Evolutionary conservation across 2,329 filamentous ascomycete species (phyloP).

Genomic region (Monilinia vaccinii-corymbosi): DNA sequence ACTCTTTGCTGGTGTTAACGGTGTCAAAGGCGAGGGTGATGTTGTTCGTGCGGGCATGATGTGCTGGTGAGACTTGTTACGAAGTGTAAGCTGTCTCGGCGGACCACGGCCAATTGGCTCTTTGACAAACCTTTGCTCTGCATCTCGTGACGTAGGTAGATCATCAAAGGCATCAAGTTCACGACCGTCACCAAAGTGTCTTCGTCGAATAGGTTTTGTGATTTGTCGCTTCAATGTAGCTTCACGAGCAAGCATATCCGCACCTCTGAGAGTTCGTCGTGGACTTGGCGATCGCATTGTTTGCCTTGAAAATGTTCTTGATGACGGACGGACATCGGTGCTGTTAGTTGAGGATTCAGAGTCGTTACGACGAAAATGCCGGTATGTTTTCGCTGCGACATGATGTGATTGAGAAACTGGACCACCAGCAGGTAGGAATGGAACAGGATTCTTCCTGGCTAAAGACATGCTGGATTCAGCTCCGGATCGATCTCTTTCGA

Average conservation of each 20-base stretch:
- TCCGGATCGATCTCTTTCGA: slow-evolving; percentile 43
- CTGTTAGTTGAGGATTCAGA: slow-evolving; percentile 60
- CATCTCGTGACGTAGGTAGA: slow-evolving; percentile 73
- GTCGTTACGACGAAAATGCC: slow-evolving; percentile 70
- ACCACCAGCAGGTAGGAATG: slow-evolving; percentile 72
- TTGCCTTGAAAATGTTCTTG: slow-evolving; percentile 48
- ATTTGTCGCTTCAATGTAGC: slow-evolving; percentile 58
- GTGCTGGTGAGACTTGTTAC: slow-evolving; percentile 49
- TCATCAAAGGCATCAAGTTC: slow-evolving; percentile 94
- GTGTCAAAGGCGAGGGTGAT: slow-evolving; percentile 48
- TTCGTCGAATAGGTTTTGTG: slow-evolving; percentile 59
- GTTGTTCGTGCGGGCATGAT: slow-evolving; percentile 44
- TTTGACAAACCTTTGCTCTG: slow-evolving; percentile 76
- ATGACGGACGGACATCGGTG: slow-evolving; percentile 47
- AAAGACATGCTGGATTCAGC: slow-evolving; percentile 42
- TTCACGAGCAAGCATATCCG: slow-evolving; percentile 30
- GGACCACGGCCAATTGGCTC: slow-evolving; percentile 62
- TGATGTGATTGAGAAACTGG: slow-evolving; percentile 72
- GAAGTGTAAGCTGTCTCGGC: slow-evolving; percentile 49
- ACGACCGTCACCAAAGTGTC: slow-evolving; percentile 82
- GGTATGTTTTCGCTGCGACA: slow-evolving; percentile 59
- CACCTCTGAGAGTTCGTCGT: slow-evolving; percentile 37
- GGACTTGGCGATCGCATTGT: slow-evolving; percentile 50
- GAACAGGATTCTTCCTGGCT: slow-evolving; percentile 52
- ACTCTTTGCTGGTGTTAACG: slow-evolving; percentile 35